Evolutionary conservation across 352 stramenopile genomes (phyloP), one percentile per base, ranked within the genome.

Genomic region (Phytophthora ohioensis): DNA sequence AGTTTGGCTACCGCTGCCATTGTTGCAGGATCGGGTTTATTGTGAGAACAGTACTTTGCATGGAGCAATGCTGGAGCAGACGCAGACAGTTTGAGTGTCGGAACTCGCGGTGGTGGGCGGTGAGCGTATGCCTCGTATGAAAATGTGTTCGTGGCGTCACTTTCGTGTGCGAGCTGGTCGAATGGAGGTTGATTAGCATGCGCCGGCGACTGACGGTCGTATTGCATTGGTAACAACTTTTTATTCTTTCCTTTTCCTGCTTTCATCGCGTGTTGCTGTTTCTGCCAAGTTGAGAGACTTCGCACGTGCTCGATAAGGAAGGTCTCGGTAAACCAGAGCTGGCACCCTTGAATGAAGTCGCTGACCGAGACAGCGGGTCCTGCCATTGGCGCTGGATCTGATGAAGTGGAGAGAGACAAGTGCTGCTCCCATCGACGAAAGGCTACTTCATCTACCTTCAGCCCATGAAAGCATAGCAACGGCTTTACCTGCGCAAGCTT

Each of bases 361-460:
- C 78, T 80, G 31, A 91, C 62, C 2, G 73, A 76, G 7, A 73
- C 49, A 11, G 57, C 78, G 5, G 63, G 56, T n/a, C 52, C 61
- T 59, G 34, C 1, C 12, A 41, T 63, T 49, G 61, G 36, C 9
- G 46, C 34, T 36, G 55, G 12, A 0, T 65, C 66, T 13, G 53
- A 41, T 35, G 39, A 30, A 47, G 35, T 55, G 51, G 41, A 42
- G 8, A 56, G 46, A 0, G 80, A 55, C 3, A 92, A 31, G 1
- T 67, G 73, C 41, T 94, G 87, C 48, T 94, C 81, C 81, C 82
- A 91, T 55, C 73, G 80, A 30, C 81, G 78, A 69, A 82, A 91
- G 9, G 62, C 57, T 13, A 75, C 62, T 9, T 80, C 68, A 35
- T 79, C 66, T 1, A 92, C 71, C 3, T 77, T 45, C 5, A 92